These are phyloP conservation scores for Chytriomyces hyalinus DNA, from an alignment of 192 early-diverging fungal genomes.

Conservation along the genomic window DNA sequence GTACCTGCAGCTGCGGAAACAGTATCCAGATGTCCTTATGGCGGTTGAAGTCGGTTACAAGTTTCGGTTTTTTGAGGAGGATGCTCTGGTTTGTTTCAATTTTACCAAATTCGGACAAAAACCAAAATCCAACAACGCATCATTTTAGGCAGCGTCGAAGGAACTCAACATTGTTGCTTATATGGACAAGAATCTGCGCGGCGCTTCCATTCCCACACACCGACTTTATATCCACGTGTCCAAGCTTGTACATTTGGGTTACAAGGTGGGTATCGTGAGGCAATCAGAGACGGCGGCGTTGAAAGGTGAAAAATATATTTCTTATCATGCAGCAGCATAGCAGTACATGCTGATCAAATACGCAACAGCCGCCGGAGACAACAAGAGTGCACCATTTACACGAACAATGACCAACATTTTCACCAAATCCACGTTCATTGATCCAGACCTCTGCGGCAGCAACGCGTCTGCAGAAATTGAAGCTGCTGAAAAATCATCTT, in stretches of 20 bases:
- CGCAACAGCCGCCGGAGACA: conserved; percentile 62
- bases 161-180: conserved; percentile 83
- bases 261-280: conserved; percentile 84
- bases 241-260: conserved; percentile 77
- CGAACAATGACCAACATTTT: conserved; percentile 71
- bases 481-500: conserved; percentile 8
- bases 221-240: conserved; percentile 82
- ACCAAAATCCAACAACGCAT: not conserved
- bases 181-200: conserved; percentile 76
- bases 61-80: conserved; percentile 88
- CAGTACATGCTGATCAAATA: not conserved
- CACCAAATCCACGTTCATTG: conserved; percentile 69
- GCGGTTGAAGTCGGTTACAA: conserved; percentile 95
- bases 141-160: conserved; percentile 18
- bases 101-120: no score
- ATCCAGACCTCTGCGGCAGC: conserved; percentile 22
- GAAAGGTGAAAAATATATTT: conserved; percentile 54
- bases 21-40: conserved; percentile 75
- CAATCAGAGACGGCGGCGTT: conserved; percentile 87
- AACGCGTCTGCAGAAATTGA: not conserved
- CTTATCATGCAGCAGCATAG: not conserved
- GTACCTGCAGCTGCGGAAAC: conserved; percentile 72
- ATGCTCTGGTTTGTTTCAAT: conserved; percentile 66
- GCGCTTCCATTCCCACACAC: conserved; percentile 79
- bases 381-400: conserved; percentile 69